Percentiles rank a stretch among this genome's conserved stretches.
Evolutionary conservation across 768 basidiomycete species (phyloP).

Genomic region (Neoboletus magnificus): DNA sequence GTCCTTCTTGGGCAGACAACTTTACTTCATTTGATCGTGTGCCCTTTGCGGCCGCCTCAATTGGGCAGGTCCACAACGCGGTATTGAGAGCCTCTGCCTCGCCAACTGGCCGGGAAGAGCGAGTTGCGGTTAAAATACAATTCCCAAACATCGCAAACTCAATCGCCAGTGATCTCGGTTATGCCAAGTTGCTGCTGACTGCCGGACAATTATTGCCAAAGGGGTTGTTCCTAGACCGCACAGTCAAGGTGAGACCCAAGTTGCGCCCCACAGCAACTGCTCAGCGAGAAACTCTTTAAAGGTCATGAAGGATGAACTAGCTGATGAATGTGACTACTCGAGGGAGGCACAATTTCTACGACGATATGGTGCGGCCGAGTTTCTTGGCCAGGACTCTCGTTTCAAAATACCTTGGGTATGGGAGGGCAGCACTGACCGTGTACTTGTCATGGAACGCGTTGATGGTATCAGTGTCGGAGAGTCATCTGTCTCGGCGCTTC

Average conservation of each 20-base stretch:
- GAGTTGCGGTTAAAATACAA: conserved; percentile 85
- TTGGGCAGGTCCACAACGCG: conserved; percentile 91
- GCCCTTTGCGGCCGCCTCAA: conserved; percentile 94
- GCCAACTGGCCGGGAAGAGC: conserved; percentile 52
- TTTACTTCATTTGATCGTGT: conserved; percentile 79
- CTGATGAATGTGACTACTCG: conserved; percentile 88
- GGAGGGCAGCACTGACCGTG: conserved; percentile 73
- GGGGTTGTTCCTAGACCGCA: conserved; percentile 87
- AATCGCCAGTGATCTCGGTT: conserved; percentile 83
- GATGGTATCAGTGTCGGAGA: conserved; percentile 80
- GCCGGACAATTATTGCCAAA: conserved; percentile 80
- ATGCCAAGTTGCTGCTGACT: conserved; percentile 77
- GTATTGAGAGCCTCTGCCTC: conserved; percentile 51
- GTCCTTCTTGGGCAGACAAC: conserved; percentile 63
- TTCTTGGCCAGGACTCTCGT: conserved; percentile 54
- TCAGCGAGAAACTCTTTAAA: conserved; percentile 22
- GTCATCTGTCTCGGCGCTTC: conserved; percentile 47
- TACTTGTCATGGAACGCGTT: conserved; percentile 89
- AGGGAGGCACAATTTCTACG: conserved; percentile 75
- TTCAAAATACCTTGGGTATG: conserved; percentile 89
- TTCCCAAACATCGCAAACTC: conserved; percentile 90
- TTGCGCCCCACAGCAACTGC: neutral
- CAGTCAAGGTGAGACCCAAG: conserved; percentile 54
- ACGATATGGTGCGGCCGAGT: conserved; percentile 50
- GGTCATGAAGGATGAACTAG: conserved; percentile 87